Evolutionary conservation across 768 basidiomycete species (phyloP).

Genomic region (Harrya chromipes): DNA sequence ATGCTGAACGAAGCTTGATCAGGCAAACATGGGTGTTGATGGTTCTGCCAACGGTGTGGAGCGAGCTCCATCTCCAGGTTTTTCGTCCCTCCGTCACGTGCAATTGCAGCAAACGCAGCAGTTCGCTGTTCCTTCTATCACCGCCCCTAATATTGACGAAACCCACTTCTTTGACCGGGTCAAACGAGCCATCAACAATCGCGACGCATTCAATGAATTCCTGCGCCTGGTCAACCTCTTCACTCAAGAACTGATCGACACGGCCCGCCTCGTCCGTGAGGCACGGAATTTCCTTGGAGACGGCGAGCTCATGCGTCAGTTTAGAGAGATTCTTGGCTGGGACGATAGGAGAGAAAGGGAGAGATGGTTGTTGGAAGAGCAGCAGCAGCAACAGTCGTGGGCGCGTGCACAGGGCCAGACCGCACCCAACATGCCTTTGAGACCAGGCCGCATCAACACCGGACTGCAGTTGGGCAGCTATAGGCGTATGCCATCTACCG

Average conservation of each 20-base stretch:
- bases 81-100: slow-evolving; percentile 19
- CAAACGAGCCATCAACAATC: slow-evolving; percentile 63
- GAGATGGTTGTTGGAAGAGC: slow-evolving; percentile 46
- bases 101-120: slow-evolving; percentile 25
- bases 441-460: slow-evolving; percentile 62
- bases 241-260: slow-evolving; percentile 91
- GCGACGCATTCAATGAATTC: slow-evolving; percentile 90
- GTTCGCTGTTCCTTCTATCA: slow-evolving; percentile 15
- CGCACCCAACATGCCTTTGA: slow-evolving; percentile 33
- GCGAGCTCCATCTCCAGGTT: slow-evolving; percentile 21
- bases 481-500: slow-evolving; percentile 73
- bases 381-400: slow-evolving; percentile 45
- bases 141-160: slow-evolving; percentile 44
- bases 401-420: slow-evolving; percentile 46
- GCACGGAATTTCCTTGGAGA: slow-evolving; percentile 74
- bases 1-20: slow-evolving; percentile 18
- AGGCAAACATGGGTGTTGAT: slow-evolving; percentile 19
- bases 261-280: slow-evolving; percentile 77
- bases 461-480: slow-evolving; percentile 86
- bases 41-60: slow-evolving; percentile 19
- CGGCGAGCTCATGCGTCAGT: slow-evolving; percentile 74
- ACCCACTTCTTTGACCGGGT: slow-evolving; percentile 92
- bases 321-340: slow-evolving; percentile 86
- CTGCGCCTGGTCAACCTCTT: slow-evolving; percentile 93
- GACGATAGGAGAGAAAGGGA: slow-evolving; percentile 70